These are phyloP conservation scores for Filobasidium floriforme DNA, from an alignment of 768 basidiomycete genomes.

Conservation along the genomic window DNA sequence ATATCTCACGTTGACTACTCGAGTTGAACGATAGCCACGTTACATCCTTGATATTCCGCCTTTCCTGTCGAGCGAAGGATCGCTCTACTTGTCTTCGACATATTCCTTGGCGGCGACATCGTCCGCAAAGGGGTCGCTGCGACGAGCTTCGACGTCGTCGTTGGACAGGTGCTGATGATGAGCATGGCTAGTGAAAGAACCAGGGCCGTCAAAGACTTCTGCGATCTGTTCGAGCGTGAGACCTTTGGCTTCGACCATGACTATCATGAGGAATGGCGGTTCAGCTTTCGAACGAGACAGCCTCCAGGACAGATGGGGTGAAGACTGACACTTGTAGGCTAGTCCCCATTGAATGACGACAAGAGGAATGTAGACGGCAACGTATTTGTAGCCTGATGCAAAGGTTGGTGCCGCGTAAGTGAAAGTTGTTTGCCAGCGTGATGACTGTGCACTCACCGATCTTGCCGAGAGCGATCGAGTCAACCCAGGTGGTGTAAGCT, in stretches of 20 bases:
- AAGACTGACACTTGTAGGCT: slow-evolving; percentile 37
- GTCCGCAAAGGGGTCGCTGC: slow-evolving; percentile 3
- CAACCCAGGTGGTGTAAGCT: slow-evolving; percentile 65
- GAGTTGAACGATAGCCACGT: no score
- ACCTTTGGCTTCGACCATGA: slow-evolving; percentile 39
- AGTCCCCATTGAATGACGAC: slow-evolving; percentile 44
- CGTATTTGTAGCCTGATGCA: slow-evolving; percentile 40
- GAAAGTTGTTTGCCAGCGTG: neutral
- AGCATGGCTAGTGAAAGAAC: slow-evolving; percentile 15
- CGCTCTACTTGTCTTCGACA: neutral
- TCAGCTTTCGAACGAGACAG: neutral
- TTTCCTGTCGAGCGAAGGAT: neutral
- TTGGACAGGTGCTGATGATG: slow-evolving; percentile 3
- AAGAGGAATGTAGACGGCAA: slow-evolving; percentile 44
- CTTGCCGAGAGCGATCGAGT: slow-evolving; percentile 49
- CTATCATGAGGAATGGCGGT: slow-evolving; percentile 12
- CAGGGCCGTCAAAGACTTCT: slow-evolving; percentile 34
- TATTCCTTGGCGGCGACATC: neutral
- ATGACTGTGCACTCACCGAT: slow-evolving; percentile 28
- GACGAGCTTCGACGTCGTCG: neutral
- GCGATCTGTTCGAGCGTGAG: slow-evolving; percentile 43
- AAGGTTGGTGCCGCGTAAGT: neutral
- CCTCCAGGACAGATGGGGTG: no score
- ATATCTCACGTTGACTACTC: no score
- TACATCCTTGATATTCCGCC: neutral